These are phyloP conservation scores for Cryphonectria nitschkei DNA, from an alignment of 2,329 filamentous ascomycete species.

Conservation along the genomic window DNA sequence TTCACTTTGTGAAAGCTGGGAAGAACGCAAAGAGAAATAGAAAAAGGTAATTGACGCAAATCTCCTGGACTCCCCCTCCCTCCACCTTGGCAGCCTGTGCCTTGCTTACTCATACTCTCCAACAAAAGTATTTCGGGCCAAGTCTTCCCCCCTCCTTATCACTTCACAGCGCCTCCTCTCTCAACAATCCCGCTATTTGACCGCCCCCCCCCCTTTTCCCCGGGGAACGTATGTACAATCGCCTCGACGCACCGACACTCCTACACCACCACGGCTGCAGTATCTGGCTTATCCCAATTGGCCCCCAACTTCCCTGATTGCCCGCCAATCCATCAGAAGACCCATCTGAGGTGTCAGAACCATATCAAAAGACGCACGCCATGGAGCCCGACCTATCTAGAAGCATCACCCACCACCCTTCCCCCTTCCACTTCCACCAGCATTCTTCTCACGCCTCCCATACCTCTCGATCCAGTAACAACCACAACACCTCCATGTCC, in stretches of 20 bases:
- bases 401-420: conserved; percentile 49
- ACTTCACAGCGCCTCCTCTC: not conserved
- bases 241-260: not conserved
- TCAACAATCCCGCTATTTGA: not conserved
- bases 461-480: not conserved
- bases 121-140: not conserved
- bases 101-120: not conserved
- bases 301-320: not conserved
- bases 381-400: conserved; percentile 48
- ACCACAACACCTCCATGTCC: conserved; percentile 34
- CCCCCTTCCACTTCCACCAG: conserved; percentile 47
- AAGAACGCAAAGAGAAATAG: not conserved
- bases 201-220: not conserved
- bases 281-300: not conserved
- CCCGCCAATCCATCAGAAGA: not conserved
- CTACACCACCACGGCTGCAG: not conserved
- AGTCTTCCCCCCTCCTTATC: not conserved
- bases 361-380: not conserved
- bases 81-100: not conserved
- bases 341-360: not conserved
- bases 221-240: not conserved
- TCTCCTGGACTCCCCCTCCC: not conserved
- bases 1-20: not conserved
- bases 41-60: not conserved
- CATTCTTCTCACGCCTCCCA: conserved; percentile 32